Evolutionary conservation across 1,284 basidiomycete genomes (phyloP), one percentile per base, ranked within the genome.

Genomic region (Ceratobasidium theobromae): DNA sequence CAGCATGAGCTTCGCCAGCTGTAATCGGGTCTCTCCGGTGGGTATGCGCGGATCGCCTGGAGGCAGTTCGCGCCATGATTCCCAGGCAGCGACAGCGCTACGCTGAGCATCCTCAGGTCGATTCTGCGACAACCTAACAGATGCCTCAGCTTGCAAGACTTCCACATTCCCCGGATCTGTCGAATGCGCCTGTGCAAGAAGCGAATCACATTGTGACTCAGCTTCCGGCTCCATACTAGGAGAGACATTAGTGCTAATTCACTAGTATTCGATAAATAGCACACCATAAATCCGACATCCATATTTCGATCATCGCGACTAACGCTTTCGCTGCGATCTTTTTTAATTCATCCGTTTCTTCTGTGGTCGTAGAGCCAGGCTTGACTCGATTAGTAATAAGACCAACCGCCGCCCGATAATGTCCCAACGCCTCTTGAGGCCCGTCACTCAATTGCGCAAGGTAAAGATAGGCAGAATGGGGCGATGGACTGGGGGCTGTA

Each of bases 241-340:
- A 8, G 30, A n/a, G 66, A 25, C 28, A n/a, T 55, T 60, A n/a
- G 23, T 35, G 33, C 52, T 35, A 25, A 12, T 27, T 32, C 4
- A 30, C 9, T 16, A 38, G n/a, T 45, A 58, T 18, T 28, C 4
- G 38, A 35, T 4, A 64, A 28, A 48, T 16, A 9, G 79, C 86
- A 67, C 72, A 91, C 95, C 95, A 97, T 51, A 98, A 79, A 79
- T 96, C 93, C 71, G 95, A 92, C 88, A 98, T 94, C 90, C 94
- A 98, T 30, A 97, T 89, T 76, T 97, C 95, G 16, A 96, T 91
- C 84, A 96, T 95, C 16, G 90, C 91, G 21, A 96, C 85, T 27
- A 96, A 79, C 1, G 93, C 92, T n/a, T 88, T 81, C 4, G 93
- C 87, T 40, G 90, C 88, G 73, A 86, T 93, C 64, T 79, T 82